phyloP scores from a whole-genome alignment of 805 yeast species.

The Aciculoconidium aculeatum region DNA sequence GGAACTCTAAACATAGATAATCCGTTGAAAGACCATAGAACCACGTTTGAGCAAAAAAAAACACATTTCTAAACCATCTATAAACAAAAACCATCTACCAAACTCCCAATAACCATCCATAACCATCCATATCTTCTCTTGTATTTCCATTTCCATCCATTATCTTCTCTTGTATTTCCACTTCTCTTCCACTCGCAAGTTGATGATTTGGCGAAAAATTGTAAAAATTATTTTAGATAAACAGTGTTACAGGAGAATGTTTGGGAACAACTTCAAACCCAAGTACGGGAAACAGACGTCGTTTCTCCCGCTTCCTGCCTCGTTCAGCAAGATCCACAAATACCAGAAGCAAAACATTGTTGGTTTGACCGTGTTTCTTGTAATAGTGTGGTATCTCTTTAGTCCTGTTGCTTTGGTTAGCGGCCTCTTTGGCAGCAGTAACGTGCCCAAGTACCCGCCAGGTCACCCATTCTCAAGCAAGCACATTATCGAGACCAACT shows the following conservation, averaged over 20 bases:
- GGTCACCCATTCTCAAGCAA: constrained; percentile 29
- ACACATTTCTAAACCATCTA: too few relatives aligned
- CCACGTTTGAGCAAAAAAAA: too few relatives aligned
- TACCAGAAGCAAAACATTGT: constrained; percentile 12
- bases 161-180: too few relatives aligned
- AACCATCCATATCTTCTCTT: too few relatives aligned
- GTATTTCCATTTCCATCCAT: too few relatives aligned
- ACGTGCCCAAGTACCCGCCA: constrained; percentile 19
- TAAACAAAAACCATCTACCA: too few relatives aligned
- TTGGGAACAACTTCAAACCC: constrained; percentile 21
- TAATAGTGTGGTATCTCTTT: constrained; percentile 17
- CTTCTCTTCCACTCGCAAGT: too few relatives aligned
- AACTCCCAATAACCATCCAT: too few relatives aligned
- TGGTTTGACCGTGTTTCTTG: constrained; percentile 9
- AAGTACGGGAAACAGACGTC: constrained; percentile 16
- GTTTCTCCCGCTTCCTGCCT: constrained; percentile 26
- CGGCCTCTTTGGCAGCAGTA: constrained; percentile 3
- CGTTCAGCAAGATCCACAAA: constrained; percentile 14
- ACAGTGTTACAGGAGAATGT: constrained; percentile 5
- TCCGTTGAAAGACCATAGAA: too few relatives aligned
- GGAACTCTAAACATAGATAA: too few relatives aligned
- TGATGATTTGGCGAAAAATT: too few relatives aligned
- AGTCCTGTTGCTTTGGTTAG: constrained; percentile 15
- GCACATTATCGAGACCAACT: constrained; percentile 37
- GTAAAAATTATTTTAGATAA: too few relatives aligned